Conservation (phyloP, 2,329 filamentous ascomycete species). For the Aureobasidium vineae region DNA sequence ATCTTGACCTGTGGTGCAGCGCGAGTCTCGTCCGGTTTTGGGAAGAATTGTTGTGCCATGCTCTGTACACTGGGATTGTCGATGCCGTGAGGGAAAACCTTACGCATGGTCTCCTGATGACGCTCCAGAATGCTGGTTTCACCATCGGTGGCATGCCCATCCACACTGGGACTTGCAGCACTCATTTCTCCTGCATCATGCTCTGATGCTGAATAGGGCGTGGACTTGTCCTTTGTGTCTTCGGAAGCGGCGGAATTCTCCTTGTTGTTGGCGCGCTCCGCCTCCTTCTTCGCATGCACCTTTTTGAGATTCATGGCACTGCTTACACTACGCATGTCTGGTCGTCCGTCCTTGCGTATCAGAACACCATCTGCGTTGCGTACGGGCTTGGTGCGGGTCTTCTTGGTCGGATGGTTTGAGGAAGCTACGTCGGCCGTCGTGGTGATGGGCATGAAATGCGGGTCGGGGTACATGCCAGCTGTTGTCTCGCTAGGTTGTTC, state of each 20-base stretch:
- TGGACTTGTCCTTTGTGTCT: slow-evolving; percentile 15
- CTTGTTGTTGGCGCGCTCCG: slow-evolving; percentile 36
- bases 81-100: slow-evolving; percentile 34
- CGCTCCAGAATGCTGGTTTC: slow-evolving; percentile 31
- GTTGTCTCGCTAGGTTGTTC: slow-evolving; percentile 20
- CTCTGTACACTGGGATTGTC: slow-evolving; percentile 27
- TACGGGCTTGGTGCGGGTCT: slow-evolving; percentile 51
- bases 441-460: slow-evolving; percentile 32
- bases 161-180: slow-evolving; percentile 26
- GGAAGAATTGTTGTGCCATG: slow-evolving; percentile 32
- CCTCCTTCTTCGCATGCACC: slow-evolving; percentile 52
- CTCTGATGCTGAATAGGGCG: slow-evolving; percentile 14
- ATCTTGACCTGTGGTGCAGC: slow-evolving; percentile 24
- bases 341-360: slow-evolving; percentile 52
- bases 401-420: slow-evolving; percentile 40
- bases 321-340: slow-evolving; percentile 54
- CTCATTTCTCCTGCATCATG: slow-evolving; percentile 18
- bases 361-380: slow-evolving; percentile 52
- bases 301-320: slow-evolving; percentile 53
- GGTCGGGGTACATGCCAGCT: slow-evolving; percentile 39
- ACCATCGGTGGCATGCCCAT: slow-evolving; percentile 30
- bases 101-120: slow-evolving; percentile 36
- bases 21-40: slow-evolving; percentile 16
- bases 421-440: slow-evolving; percentile 21
- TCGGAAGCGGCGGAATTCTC: slow-evolving; percentile 31